These are phyloP conservation scores for Sporothrix humicola DNA, from an alignment of 2,329 filamentous ascomycete species.

Conservation along the genomic window DNA sequence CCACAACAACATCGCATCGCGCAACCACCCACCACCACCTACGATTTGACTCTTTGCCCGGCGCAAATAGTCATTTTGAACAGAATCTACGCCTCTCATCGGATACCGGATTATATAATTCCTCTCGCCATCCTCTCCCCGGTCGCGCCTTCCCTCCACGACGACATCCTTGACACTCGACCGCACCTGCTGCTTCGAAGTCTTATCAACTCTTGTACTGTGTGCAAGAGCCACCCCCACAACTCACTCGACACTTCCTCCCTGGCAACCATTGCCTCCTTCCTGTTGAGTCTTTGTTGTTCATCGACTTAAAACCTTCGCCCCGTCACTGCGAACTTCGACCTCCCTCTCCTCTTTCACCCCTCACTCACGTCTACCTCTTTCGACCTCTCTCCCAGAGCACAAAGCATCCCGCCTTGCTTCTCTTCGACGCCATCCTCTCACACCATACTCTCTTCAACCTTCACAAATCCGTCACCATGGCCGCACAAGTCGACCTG, in stretches of 20 bases:
- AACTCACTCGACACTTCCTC: constrained; percentile 9
- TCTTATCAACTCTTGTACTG: constrained; percentile 32
- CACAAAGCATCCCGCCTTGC: background rate
- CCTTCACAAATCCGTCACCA: constrained; percentile 37
- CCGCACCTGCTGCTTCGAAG: constrained; percentile 22
- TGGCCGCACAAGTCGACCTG: constrained; percentile 67
- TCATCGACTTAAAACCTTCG: background rate
- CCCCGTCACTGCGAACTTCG: too few relatives aligned
- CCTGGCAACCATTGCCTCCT: constrained; percentile 1
- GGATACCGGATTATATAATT: constrained; percentile 6
- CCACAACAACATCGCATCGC: constrained; percentile 6
- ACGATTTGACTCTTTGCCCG: constrained; percentile 32
- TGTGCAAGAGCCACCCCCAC: constrained; percentile 31
- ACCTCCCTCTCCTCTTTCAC: background rate
- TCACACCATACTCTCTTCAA: background rate
- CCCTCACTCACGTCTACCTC: background rate
- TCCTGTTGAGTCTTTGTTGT: constrained; percentile 12
- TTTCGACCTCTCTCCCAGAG: background rate
- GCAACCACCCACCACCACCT: constrained; percentile 7
- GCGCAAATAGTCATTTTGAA: constrained; percentile 29
- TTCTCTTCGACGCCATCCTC: background rate
- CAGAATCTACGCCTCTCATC: background rate
- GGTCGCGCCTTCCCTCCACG: constrained; percentile 28
- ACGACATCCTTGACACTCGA: constrained; percentile 11
- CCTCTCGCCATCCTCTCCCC: constrained; percentile 7